Evolutionary conservation across 2,329 filamentous ascomycete genomes (phyloP).

Genomic region (Fusarium musae): DNA sequence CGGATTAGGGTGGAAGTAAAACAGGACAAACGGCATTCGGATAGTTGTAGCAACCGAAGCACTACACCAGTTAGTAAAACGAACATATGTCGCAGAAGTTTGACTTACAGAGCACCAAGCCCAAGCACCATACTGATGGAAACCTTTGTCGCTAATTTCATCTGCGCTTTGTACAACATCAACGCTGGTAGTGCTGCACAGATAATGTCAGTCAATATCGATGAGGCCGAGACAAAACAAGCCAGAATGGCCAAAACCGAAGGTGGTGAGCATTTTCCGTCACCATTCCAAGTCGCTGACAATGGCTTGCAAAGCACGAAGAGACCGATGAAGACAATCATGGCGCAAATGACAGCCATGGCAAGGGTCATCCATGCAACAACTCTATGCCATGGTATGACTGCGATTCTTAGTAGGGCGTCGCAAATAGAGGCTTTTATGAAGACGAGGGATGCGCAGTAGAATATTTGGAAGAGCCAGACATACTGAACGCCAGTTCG

Average conservation of each 20-base stretch:
- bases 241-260: neutral
- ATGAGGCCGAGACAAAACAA: conserved; percentile 15
- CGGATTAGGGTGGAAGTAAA: neutral
- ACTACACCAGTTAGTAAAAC: neutral
- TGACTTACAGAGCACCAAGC: conserved; percentile 18
- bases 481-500: neutral
- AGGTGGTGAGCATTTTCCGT: conserved; percentile 2
- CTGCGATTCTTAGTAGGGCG: neutral
- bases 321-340: neutral
- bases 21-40: conserved; percentile 5
- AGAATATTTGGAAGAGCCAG: neutral
- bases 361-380: neutral
- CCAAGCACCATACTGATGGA: conserved; percentile 21
- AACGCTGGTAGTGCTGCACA: conserved; percentile 19
- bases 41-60: conserved; percentile 12
- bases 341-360: neutral
- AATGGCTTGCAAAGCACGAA: conserved; percentile 15
- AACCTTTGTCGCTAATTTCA: conserved; percentile 20
- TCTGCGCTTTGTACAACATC: conserved; percentile 25
- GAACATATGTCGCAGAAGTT: accelerated
- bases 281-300: conserved; percentile 1
- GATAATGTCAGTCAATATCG: conserved; percentile 7
- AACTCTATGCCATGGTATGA: neutral
- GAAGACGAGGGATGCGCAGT: neutral
- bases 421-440: conserved; percentile 4